These are phyloP conservation scores for Cytospora piceicola DNA, from an alignment of 2,329 filamentous ascomycete genomes.

Conservation along the genomic window DNA sequence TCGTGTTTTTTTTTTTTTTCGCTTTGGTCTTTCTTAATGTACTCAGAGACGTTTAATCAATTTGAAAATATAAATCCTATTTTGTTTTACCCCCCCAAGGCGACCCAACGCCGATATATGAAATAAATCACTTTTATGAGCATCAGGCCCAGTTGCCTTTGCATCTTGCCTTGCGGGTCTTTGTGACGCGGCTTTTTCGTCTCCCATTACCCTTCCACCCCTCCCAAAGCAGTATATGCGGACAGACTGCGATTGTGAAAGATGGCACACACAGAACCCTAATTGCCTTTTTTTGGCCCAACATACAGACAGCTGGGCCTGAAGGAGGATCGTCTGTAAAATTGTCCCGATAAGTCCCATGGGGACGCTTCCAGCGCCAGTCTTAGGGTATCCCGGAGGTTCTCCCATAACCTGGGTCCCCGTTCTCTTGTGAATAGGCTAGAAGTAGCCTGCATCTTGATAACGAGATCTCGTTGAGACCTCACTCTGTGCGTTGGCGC, in stretches of 20 bases:
- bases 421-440: not conserved
- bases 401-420: not conserved
- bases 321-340: not conserved
- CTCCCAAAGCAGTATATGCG: not conserved
- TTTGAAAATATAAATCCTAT: not conserved
- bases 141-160: not conserved
- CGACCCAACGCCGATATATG: constrained; percentile 3
- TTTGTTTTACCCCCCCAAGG: not conserved
- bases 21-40: not conserved
- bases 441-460: too few species aligned
- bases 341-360: not conserved
- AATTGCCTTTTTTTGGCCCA: not conserved
- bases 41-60: not conserved
- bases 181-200: constrained; percentile 2
- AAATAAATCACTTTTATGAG: not conserved
- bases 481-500: not conserved
- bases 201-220: not conserved
- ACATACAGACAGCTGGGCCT: not conserved
- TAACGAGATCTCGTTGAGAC: not conserved
- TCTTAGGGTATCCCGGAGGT: not conserved
- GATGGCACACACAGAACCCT: not conserved
- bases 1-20: not conserved
- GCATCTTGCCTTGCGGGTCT: not conserved
- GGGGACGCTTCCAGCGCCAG: not conserved
- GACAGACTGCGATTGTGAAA: not conserved